Evolutionary conservation across 805 yeast species (phyloP), one percentile per base, ranked within the genome.

Genomic region (Geotrichum ghanense): DNA sequence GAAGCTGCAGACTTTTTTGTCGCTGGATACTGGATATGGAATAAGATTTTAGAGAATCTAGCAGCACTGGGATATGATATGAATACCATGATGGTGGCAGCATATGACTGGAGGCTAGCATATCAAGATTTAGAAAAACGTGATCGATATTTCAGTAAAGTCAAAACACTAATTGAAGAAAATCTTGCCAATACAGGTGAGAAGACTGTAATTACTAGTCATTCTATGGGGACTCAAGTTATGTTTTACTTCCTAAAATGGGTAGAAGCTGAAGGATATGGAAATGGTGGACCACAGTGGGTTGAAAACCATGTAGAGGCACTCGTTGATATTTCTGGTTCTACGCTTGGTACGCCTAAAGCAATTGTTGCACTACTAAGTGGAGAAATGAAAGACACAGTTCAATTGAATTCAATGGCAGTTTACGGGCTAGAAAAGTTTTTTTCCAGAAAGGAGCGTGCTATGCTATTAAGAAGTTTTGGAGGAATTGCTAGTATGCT

Each of bases 11-110:
- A 92, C 65, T 92, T 87, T 64, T 92, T 92, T 58, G 79, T 92
- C 63, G 85, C 97, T 3, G 98, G 98, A 0, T 92, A 92, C 63
- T 92, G 98, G 98, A 86, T 92, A 57, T 92, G 98, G 98, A 87
- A 86, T 61, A 92, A 92, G 61, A 77, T 92, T 45, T 70, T 92
- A 16, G 95, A 90, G 63, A 92, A 92, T 57, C 68, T 92, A 53
- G 95, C 96, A 2, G 97, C 86, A 0, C 76, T 92, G 50, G 96
- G 97, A 0, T 92, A 92, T 64, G 95, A 86, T 43, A 90, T 96
- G 1, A 82, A 86, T 55, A 85, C 75, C 56, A 88, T 92, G 97
- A 60, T 74, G 24, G 81, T 89, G 46, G 98, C 97, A 1, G 74
- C 95, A 1, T 92, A 92, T 63, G 98, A 92, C 63, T 92, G 98